A percentile compares a stretch with the other conserved stretches of the same genome.
These are phyloP conservation scores for Russula lepida DNA, from an alignment of 768 basidiomycete genomes.

Conservation along the genomic window DNA sequence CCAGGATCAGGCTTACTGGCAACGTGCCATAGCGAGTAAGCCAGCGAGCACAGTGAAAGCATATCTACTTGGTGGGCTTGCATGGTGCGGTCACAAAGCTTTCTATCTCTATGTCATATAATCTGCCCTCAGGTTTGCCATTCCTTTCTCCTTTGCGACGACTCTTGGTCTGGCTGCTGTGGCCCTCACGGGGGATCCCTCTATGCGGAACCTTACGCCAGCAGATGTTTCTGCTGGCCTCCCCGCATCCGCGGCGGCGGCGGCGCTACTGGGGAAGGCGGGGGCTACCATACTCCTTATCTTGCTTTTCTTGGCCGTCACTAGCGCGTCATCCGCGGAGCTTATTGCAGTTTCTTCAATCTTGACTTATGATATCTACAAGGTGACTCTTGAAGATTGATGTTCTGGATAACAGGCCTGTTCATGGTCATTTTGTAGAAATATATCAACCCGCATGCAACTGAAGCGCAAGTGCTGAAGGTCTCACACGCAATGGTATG, in stretches of 20 bases:
- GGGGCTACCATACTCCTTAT: conserved; percentile 76
- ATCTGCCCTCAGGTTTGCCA: conserved; percentile 51
- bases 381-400: conserved; percentile 32
- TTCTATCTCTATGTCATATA: not conserved
- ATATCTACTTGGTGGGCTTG: conserved; percentile 80
- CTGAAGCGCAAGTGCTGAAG: conserved; percentile 58
- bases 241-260: conserved; percentile 75
- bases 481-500: conserved; percentile 60
- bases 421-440: conserved; percentile 30
- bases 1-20: conserved; percentile 70
- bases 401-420: not conserved
- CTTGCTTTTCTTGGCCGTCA: conserved; percentile 81
- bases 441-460: conserved; percentile 78
- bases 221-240: conserved; percentile 83
- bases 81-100: conserved; percentile 48
- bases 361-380: conserved; percentile 81
- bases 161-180: conserved; percentile 84
- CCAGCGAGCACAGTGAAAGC: conserved; percentile 86
- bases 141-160: conserved; percentile 81
- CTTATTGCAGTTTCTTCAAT: conserved; percentile 83
- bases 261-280: conserved; percentile 66
- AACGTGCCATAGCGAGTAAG: conserved; percentile 80
- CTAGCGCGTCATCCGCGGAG: conserved; percentile 80
- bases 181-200: conserved; percentile 57
- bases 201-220: conserved; percentile 42